A percentile compares a stretch with the other conserved stretches of the same genome.
Evolutionary conservation across 768 basidiomycete genomes (phyloP).

Genomic region (Termitomyces titanicus): DNA sequence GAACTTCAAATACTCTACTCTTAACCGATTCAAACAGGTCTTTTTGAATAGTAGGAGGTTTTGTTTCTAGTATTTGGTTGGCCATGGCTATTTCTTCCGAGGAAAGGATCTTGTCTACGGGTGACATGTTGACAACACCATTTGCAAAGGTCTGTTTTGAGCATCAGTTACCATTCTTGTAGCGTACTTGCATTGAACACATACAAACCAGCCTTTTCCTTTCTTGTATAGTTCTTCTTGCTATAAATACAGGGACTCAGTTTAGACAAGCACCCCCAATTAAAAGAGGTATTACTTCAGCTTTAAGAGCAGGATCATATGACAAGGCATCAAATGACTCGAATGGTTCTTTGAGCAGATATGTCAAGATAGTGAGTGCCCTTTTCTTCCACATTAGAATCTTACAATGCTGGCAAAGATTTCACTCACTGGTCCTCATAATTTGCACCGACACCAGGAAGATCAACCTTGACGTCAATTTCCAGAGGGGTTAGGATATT

Average conservation of each 20-base stretch:
- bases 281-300: slow-evolving; percentile 18
- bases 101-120: slow-evolving; percentile 23
- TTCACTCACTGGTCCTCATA: slow-evolving; percentile 29
- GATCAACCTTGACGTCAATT: slow-evolving; percentile 26
- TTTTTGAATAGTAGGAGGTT: slow-evolving; percentile 25
- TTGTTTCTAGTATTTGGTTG: slow-evolving; percentile 17
- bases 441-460: slow-evolving; percentile 29
- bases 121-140: slow-evolving; percentile 24
- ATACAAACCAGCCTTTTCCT: slow-evolving; percentile 28
- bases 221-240: slow-evolving; percentile 24
- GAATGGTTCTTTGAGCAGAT: slow-evolving; percentile 24
- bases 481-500: slow-evolving; percentile 17
- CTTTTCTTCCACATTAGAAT: slow-evolving; percentile 11
- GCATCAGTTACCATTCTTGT: neutral
- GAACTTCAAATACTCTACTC: slow-evolving; percentile 20
- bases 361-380: slow-evolving; percentile 26
- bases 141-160: slow-evolving; percentile 26
- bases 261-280: neutral
- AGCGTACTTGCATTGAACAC: slow-evolving; percentile 3
- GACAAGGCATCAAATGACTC: slow-evolving; percentile 27
- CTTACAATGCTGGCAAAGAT: too few species aligned
- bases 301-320: slow-evolving; percentile 23
- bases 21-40: slow-evolving; percentile 25
- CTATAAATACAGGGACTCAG: slow-evolving; percentile 6
- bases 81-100: slow-evolving; percentile 20